phyloP scores from a whole-genome alignment of 164 flowering plant genomes.

The Berberis vulgaris region DNA sequence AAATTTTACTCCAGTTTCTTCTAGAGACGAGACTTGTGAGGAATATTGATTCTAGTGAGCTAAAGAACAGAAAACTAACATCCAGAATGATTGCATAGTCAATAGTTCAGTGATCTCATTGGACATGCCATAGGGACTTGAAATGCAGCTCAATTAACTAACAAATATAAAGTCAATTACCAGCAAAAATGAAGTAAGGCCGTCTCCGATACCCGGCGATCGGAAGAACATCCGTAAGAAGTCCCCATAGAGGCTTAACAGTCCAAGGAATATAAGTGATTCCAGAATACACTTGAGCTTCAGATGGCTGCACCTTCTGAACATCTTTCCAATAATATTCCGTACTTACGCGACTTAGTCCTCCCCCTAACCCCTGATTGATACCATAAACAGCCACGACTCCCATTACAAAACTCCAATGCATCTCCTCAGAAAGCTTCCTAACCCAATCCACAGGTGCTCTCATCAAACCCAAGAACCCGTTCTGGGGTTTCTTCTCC shows the following conservation, averaged over 20 bases:
- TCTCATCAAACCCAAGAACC: slow-evolving; percentile 15
- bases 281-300: slow-evolving; percentile 69
- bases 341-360: slow-evolving; percentile 46
- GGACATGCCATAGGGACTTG: neutral
- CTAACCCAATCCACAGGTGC: slow-evolving; percentile 52
- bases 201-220: slow-evolving; percentile 27
- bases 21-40: too few species aligned
- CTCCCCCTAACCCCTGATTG: slow-evolving; percentile 83
- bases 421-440: slow-evolving; percentile 62
- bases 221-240: slow-evolving; percentile 85
- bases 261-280: slow-evolving; percentile 77
- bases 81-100: neutral
- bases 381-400: slow-evolving; percentile 69
- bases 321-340: slow-evolving; percentile 91
- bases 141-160: too few species aligned
- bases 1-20: too few species aligned
- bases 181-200: slow-evolving; percentile 26
- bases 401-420: slow-evolving; percentile 82
- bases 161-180: slow-evolving; percentile 5
- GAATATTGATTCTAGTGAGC: too few species aligned
- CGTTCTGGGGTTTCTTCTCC: slow-evolving; percentile 15
- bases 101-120: neutral
- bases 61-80: too few species aligned
- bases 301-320: slow-evolving; percentile 88
- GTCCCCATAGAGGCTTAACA: slow-evolving; percentile 93